These are phyloP conservation scores for Abortiporus biennis DNA, from an alignment of 1,284 basidiomycete genomes.

Conservation along the genomic window DNA sequence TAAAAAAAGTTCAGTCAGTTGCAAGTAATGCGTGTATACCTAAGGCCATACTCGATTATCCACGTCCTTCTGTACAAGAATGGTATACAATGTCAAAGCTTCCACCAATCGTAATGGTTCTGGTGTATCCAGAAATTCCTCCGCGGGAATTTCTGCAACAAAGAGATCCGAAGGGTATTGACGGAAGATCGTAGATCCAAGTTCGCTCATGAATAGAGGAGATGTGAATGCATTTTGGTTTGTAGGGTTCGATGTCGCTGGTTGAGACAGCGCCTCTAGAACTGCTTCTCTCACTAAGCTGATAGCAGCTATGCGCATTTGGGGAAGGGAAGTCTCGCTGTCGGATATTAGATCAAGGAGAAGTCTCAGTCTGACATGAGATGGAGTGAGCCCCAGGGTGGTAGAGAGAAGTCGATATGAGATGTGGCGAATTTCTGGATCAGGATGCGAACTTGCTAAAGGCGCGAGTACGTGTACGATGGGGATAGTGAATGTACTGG, in stretches of 20 bases:
- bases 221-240: constrained; percentile 39
- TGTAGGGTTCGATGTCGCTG: constrained; percentile 12
- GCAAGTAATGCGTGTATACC: constrained; percentile 3
- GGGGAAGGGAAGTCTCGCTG: constrained; percentile 39
- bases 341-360: constrained; percentile 45
- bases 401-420: constrained; percentile 52
- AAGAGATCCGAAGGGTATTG: constrained; percentile 38
- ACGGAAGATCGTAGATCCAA: constrained; percentile 48
- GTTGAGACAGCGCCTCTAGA: constrained; percentile 38
- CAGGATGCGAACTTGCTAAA: constrained; percentile 54
- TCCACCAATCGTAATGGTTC: constrained; percentile 48
- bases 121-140: constrained; percentile 37
- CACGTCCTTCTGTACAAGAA: constrained; percentile 41
- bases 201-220: constrained; percentile 38
- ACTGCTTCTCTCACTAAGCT: constrained; percentile 63
- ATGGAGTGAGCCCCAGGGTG: constrained; percentile 40
- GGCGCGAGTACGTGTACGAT: constrained; percentile 44
- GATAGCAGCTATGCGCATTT: constrained; percentile 61
- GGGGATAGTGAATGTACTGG: constrained; percentile 39
- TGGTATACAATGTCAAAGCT: constrained; percentile 46
- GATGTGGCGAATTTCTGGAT: constrained; percentile 50
- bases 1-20: constrained; percentile 2
- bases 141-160: constrained; percentile 3
- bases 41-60: constrained; percentile 33
- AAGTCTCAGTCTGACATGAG: constrained; percentile 43